Conservation (phyloP, 441 rosid genomes). For the Euphorbia schlechtendalii region DNA sequence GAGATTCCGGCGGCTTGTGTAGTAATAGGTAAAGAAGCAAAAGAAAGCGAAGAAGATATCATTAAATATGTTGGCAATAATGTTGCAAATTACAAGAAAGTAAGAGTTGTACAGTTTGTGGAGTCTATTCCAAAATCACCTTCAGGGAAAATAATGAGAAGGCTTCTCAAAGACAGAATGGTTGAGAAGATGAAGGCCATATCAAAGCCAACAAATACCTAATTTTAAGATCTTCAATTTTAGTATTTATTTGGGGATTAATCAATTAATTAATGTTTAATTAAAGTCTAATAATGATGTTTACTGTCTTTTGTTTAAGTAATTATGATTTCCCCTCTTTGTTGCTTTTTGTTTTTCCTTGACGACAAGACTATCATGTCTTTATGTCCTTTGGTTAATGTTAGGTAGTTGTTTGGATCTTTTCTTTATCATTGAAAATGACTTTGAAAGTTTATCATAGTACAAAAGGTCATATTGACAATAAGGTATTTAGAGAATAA, state of each 20-base stretch:
- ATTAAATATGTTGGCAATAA: conserved; percentile 59
- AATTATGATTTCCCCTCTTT: neutral
- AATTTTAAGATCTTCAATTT: too few species aligned
- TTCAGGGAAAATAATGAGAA: conserved; percentile 86
- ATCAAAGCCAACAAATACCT: neutral
- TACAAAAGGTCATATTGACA: neutral
- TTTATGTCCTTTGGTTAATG: conserved; percentile 1
- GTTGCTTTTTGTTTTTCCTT: neutral
- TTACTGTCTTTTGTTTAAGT: neutral
- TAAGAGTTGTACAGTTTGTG: conserved; percentile 67
- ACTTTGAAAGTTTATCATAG: conserved; percentile 1
- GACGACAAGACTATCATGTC: neutral
- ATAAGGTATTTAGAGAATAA: neutral
- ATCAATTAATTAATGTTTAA: conserved; percentile 7
- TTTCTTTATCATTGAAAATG: conserved; percentile 2
- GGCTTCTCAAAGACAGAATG: conserved; percentile 60
- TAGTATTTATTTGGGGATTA: neutral
- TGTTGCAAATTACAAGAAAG: conserved; percentile 72
- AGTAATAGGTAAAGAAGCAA: conserved; percentile 50
- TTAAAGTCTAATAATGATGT: conserved; percentile 14
- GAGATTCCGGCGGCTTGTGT: conserved; percentile 90
- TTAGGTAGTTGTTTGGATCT: neutral
- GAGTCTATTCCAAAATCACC: conserved; percentile 83
- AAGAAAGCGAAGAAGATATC: conserved; percentile 65
- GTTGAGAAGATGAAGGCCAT: conserved; percentile 15